phyloP scores from a whole-genome alignment of 192 early-diverging fungal genomes.

The Funneliformis mosseae region DNA sequence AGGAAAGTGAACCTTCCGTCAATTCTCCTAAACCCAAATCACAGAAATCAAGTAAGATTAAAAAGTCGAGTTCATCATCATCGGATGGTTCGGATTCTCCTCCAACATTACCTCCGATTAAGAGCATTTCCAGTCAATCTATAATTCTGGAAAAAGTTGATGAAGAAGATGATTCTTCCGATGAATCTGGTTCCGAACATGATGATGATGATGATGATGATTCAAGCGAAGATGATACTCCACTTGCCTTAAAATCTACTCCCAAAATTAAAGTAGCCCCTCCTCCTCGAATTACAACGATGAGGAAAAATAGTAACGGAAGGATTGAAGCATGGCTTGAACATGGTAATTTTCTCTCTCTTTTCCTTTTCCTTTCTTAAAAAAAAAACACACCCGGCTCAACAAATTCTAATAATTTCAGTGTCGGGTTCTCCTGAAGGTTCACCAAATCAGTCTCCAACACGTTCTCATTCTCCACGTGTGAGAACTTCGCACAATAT shows the following conservation, averaged over 20 bases:
- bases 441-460: neutral
- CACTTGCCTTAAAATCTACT: slow-evolving; percentile 2
- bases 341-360: neutral
- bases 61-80: neutral
- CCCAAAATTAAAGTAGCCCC: slow-evolving; percentile 19
- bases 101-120: neutral
- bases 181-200: slow-evolving; percentile 24
- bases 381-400: too few species aligned
- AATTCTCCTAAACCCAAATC: neutral
- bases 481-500: neutral
- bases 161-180: slow-evolving; percentile 26
- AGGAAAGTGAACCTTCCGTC: neutral
- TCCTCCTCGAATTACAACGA: neutral
- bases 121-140: neutral
- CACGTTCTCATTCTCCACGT: neutral
- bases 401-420: neutral
- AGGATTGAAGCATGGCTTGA: slow-evolving; percentile 19
- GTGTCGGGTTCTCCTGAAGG: neutral
- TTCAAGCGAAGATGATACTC: slow-evolving; percentile 15
- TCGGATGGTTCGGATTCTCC: neutral
- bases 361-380: neutral
- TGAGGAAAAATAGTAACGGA: neutral
- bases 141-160: slow-evolving; percentile 1
- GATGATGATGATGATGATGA: slow-evolving; percentile 36
- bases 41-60: neutral